Conservation (phyloP, 1,284 basidiomycete species). For the Malassezia japonica region DNA sequence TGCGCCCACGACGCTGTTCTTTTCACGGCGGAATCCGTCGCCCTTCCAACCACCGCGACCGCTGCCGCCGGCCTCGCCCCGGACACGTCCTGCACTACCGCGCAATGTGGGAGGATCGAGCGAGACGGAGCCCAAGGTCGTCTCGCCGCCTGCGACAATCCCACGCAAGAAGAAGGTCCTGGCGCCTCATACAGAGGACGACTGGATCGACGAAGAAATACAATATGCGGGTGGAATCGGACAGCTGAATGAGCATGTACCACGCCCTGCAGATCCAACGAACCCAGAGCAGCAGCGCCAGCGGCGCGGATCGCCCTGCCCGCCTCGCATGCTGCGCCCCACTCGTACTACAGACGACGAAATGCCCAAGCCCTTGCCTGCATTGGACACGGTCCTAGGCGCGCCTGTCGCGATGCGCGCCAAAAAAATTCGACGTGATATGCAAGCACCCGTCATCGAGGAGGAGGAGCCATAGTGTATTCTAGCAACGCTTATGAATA, state of each 20-base stretch:
- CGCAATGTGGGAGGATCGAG: neutral
- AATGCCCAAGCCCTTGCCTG: no score
- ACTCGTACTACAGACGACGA: no score
- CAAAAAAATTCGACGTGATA: neutral
- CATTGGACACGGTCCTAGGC: no score
- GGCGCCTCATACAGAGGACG: constrained; percentile 1
- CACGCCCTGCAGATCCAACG: neutral
- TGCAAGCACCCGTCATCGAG: constrained; percentile 6
- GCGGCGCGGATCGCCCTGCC: neutral
- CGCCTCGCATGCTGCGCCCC: neutral
- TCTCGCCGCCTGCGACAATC: no score
- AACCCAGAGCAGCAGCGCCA: neutral
- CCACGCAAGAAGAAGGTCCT: neutral
- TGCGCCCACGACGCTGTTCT: no score
- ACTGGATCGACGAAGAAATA: constrained; percentile 15
- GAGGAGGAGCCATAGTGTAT: constrained; percentile 5
- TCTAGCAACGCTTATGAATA: no score
- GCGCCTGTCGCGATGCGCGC: no score
- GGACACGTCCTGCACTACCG: neutral
- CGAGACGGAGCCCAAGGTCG: neutral
- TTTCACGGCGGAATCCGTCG: no score
- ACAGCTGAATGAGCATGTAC: neutral
- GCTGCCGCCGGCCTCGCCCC: no score
- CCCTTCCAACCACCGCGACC: no score
- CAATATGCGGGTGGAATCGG: constrained; percentile 1